Conservation (phyloP, 2,329 filamentous ascomycete genomes). For the Penicillium concentricum region DNA sequence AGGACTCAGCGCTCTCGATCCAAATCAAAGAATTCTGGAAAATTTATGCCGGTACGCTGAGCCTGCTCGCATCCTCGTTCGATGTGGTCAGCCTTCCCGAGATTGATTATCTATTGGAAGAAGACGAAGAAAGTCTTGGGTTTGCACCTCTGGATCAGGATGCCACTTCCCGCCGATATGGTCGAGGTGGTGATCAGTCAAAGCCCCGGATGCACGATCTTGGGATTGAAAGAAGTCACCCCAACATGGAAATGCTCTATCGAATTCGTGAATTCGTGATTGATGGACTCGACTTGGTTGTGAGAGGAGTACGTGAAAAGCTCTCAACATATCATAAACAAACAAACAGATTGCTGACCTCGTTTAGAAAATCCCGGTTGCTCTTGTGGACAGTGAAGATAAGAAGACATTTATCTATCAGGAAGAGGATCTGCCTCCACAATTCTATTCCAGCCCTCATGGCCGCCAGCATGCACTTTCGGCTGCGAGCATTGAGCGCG, state of each 20-base stretch:
- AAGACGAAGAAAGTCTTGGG: slow-evolving; percentile 65
- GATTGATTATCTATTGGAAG: slow-evolving; percentile 64
- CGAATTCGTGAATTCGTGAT: slow-evolving; percentile 63
- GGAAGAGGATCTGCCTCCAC: slow-evolving; percentile 53
- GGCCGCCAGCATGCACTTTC: slow-evolving; percentile 42
- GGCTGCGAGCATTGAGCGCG: slow-evolving; percentile 42
- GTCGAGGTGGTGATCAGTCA: slow-evolving; percentile 41
- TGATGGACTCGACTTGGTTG: slow-evolving; percentile 60
- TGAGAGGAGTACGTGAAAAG: slow-evolving; percentile 40
- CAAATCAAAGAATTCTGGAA: slow-evolving; percentile 65
- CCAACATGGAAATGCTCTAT: slow-evolving; percentile 65
- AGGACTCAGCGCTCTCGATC: slow-evolving; percentile 55
- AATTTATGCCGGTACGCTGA: slow-evolving; percentile 62
- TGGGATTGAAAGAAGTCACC: slow-evolving; percentile 53
- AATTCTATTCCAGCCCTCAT: slow-evolving; percentile 49
- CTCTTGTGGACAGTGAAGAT: slow-evolving; percentile 46
- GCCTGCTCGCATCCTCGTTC: slow-evolving; percentile 59
- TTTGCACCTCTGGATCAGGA: slow-evolving; percentile 60
- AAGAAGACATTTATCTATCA: slow-evolving; percentile 52
- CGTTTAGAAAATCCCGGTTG: slow-evolving; percentile 47
- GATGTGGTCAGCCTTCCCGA: slow-evolving; percentile 56
- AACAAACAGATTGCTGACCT: slow-evolving; percentile 22
- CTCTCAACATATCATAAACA: not conserved
- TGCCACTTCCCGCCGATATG: slow-evolving; percentile 53
- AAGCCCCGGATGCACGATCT: slow-evolving; percentile 56